Evolutionary conservation across 257 asterid genomes (phyloP).

Genomic region (Cynanchum wilfordii): DNA sequence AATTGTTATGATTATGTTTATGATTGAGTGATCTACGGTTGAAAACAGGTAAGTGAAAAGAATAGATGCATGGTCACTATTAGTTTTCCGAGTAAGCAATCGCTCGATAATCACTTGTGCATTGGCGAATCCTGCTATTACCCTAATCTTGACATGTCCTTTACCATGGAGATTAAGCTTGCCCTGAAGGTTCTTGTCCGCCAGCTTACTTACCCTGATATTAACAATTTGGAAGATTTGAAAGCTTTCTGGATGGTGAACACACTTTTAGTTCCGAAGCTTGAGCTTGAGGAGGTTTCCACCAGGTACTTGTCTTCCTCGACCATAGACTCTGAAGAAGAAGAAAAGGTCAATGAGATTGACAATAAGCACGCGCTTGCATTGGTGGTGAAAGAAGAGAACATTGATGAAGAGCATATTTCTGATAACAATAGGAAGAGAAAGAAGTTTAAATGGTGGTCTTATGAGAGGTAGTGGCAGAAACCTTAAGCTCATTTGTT

Average conservation of each 20-base stretch:
- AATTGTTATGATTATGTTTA: background rate
- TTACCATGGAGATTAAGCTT: slow-evolving; percentile 21
- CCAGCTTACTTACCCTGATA: slow-evolving; percentile 13
- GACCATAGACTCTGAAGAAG: slow-evolving; percentile 10
- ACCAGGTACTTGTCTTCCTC: slow-evolving; percentile 4
- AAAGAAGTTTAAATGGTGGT: slow-evolving; percentile 26
- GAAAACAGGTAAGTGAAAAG: slow-evolving; percentile 22
- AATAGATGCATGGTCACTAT: slow-evolving; percentile 20
- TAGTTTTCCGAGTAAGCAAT: slow-evolving; percentile 17
- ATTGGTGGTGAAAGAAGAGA: slow-evolving; percentile 19
- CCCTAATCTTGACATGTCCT: slow-evolving; percentile 22
- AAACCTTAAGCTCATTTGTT: background rate
- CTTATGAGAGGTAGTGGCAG: slow-evolving; percentile 19
- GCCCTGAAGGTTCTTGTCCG: slow-evolving; percentile 20
- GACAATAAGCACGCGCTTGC: slow-evolving; percentile 4
- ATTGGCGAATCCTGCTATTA: background rate
- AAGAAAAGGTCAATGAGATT: slow-evolving; percentile 16
- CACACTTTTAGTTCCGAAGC: slow-evolving; percentile 12
- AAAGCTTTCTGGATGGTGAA: slow-evolving; percentile 23
- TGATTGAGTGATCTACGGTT: background rate
- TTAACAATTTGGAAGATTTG: slow-evolving; percentile 15
- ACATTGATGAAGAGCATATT: slow-evolving; percentile 7
- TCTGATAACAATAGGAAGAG: slow-evolving; percentile 6
- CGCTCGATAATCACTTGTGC: slow-evolving; percentile 10
- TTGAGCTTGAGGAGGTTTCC: slow-evolving; percentile 22